Evolutionary conservation across 192 early-diverging fungal species (phyloP).

Genomic region (Podila verticillata): DNA sequence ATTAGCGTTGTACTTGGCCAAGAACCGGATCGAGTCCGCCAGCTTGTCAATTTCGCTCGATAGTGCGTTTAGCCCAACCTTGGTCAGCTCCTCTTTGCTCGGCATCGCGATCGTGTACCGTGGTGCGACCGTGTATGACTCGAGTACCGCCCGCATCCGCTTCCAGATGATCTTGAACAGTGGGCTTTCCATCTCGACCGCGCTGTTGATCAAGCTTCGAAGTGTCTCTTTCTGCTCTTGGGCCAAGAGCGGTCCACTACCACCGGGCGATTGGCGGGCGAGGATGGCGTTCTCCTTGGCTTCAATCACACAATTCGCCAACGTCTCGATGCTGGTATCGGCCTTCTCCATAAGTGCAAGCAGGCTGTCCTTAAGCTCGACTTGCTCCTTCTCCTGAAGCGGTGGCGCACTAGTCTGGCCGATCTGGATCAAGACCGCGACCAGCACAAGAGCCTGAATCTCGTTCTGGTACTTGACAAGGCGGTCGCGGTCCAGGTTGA

Average conservation of each 20-base stretch:
- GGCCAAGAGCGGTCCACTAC: constrained; percentile 1
- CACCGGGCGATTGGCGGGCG: neutral
- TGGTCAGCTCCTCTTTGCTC: constrained; percentile 52
- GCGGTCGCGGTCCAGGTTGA: constrained; percentile 72
- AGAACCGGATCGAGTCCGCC: constrained; percentile 46
- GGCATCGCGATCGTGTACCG: constrained; percentile 43
- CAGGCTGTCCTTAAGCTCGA: constrained; percentile 37
- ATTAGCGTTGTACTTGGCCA: constrained; percentile 68
- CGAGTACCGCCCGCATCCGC: constrained; percentile 51
- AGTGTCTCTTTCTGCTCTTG: constrained; percentile 17
- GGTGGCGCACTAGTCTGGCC: constrained; percentile 67
- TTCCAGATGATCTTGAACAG: constrained; percentile 63
- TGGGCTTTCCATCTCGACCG: constrained; percentile 57
- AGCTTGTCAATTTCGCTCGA: constrained; percentile 60
- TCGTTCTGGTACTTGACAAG: constrained; percentile 77
- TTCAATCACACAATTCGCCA: constrained; percentile 29
- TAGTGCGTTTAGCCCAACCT: constrained; percentile 61
- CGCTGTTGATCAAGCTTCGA: constrained; percentile 53
- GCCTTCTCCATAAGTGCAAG: constrained; percentile 37
- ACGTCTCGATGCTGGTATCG: constrained; percentile 20
- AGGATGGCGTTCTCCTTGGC: constrained; percentile 23
- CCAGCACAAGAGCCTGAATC: constrained; percentile 70
- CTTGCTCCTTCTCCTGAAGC: constrained; percentile 21
- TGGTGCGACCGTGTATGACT: constrained; percentile 16
- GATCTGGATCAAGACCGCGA: constrained; percentile 75